A percentile compares a stretch with the other conserved stretches of the same genome.
Evolutionary conservation across 2,329 filamentous ascomycete species (phyloP).

Genomic region (Malbranchea zuffiana): DNA sequence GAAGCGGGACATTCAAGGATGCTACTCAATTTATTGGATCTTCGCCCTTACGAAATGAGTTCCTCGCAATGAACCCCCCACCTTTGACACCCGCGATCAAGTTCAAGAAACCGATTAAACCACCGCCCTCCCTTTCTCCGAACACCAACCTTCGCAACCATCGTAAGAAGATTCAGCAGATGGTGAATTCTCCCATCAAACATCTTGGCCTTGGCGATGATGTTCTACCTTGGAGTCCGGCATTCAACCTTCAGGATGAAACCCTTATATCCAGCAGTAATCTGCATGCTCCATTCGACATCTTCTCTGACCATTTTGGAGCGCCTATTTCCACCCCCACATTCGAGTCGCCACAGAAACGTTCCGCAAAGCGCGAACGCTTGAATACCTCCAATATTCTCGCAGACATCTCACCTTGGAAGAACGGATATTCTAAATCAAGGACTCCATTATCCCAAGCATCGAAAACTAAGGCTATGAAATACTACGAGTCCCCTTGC

Average conservation of each 20-base stretch:
- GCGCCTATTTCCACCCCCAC: conserved; percentile 31
- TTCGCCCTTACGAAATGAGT: conserved; percentile 54
- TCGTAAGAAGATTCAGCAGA: conserved; percentile 66
- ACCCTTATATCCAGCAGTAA: conserved; percentile 20
- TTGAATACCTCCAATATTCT: conserved; percentile 42
- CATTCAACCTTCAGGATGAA: conserved; percentile 43
- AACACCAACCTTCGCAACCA: conserved; percentile 87
- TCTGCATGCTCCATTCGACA: conserved; percentile 41
- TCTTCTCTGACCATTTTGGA: conserved; percentile 40
- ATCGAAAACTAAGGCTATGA: conserved; percentile 23
- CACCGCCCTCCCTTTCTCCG: conserved; percentile 72
- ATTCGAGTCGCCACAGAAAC: conserved; percentile 47
- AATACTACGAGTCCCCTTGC: conserved; percentile 33
- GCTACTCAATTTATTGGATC: conserved; percentile 42
- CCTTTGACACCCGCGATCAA: conserved; percentile 78
- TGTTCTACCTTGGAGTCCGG: conserved; percentile 37
- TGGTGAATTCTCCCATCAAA: conserved; percentile 66
- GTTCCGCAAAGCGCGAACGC: conserved; percentile 41
- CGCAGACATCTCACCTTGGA: conserved; percentile 33
- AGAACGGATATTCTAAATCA: conserved; percentile 27
- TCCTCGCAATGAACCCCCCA: conserved; percentile 46
- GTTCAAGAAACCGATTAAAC: conserved; percentile 56
- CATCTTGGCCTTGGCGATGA: conserved; percentile 33
- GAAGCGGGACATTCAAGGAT: conserved; percentile 34
- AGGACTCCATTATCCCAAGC: conserved; percentile 27